Evolutionary conservation across 257 asterid genomes (phyloP).

Genomic region (Pogostemon cablin): DNA sequence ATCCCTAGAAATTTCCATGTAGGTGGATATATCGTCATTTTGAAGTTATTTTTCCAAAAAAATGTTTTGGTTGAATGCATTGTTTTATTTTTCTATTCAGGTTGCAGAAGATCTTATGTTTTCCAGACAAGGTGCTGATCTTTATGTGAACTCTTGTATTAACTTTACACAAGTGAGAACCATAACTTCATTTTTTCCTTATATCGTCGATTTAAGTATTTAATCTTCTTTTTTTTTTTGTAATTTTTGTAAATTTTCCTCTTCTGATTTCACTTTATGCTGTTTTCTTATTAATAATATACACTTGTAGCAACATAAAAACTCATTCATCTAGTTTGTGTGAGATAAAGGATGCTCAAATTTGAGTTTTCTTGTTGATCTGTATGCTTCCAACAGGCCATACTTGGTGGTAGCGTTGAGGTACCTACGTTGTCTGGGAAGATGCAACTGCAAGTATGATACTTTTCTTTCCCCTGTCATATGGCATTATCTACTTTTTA

Average conservation of each 20-base stretch:
- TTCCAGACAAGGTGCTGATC: constrained; percentile 82
- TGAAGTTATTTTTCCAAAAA: constrained; percentile 18
- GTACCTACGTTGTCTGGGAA: constrained; percentile 82
- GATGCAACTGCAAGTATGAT: constrained; percentile 62
- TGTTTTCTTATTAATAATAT: constrained; percentile 9
- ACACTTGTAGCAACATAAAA: constrained; percentile 13
- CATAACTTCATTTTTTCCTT: constrained; percentile 27
- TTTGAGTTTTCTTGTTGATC: constrained; percentile 27
- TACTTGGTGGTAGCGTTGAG: constrained; percentile 88
- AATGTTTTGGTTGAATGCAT: background rate
- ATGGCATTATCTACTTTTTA: background rate
- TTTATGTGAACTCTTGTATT: constrained; percentile 75
- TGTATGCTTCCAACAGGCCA: constrained; percentile 60
- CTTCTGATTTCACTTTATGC: constrained; percentile 13
- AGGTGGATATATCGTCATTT: constrained; percentile 14
- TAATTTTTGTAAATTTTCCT: background rate
- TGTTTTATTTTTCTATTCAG: constrained; percentile 44
- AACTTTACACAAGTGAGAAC: constrained; percentile 81
- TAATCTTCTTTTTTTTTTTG: constrained; percentile 6
- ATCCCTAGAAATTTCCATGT: constrained; percentile 19
- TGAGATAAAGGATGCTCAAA: background rate
- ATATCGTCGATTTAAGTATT: background rate
- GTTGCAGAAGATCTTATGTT: constrained; percentile 73
- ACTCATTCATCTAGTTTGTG: constrained; percentile 17
- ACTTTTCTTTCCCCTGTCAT: constrained; percentile 28